These are phyloP conservation scores for Euphorbia celastroides DNA, from an alignment of 441 rosid genomes.

Conservation along the genomic window DNA sequence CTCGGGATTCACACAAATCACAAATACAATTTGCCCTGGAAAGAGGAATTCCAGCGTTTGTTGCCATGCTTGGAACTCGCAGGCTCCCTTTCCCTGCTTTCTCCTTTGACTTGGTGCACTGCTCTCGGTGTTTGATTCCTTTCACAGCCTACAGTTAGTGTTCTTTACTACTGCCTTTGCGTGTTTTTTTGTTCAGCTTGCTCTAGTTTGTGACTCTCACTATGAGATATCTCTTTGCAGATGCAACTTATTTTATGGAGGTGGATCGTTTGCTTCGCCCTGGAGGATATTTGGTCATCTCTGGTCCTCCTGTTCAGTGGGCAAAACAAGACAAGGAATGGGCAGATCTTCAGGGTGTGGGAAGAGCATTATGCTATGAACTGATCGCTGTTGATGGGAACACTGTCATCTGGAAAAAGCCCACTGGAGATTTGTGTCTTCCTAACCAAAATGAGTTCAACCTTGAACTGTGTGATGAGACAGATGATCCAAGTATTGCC, in stretches of 20 bases:
- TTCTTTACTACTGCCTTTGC: constrained; percentile 6
- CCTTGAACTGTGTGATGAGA: constrained; percentile 71
- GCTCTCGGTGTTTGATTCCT: constrained; percentile 89
- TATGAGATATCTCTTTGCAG: constrained; percentile 40
- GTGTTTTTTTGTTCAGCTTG: constrained; percentile 9
- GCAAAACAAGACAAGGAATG: constrained; percentile 98
- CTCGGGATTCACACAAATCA: constrained; percentile 88
- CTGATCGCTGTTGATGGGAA: constrained; percentile 90
- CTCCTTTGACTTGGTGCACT: constrained; percentile 83
- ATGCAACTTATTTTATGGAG: constrained; percentile 91
- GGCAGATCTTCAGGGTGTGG: constrained; percentile 97
- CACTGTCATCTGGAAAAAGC: constrained; percentile 98
- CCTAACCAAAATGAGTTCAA: constrained; percentile 82
- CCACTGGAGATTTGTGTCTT: constrained; percentile 73
- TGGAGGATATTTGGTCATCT: constrained; percentile 89
- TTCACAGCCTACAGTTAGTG: constrained; percentile 90
- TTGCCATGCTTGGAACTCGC: constrained; percentile 97
- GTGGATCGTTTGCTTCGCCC: constrained; percentile 90
- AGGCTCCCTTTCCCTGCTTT: constrained; percentile 91
- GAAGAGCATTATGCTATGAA: constrained; percentile 85
- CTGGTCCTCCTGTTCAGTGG: constrained; percentile 99
- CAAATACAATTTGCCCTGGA: constrained; percentile 90
- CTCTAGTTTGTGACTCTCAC: constrained; percentile 15
- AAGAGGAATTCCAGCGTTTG: constrained; percentile 94
- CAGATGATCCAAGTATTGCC: constrained; percentile 69